These are phyloP conservation scores for Stentor coeruleus DNA, from an alignment of 73 alveolate species.

Conservation along the genomic window DNA sequence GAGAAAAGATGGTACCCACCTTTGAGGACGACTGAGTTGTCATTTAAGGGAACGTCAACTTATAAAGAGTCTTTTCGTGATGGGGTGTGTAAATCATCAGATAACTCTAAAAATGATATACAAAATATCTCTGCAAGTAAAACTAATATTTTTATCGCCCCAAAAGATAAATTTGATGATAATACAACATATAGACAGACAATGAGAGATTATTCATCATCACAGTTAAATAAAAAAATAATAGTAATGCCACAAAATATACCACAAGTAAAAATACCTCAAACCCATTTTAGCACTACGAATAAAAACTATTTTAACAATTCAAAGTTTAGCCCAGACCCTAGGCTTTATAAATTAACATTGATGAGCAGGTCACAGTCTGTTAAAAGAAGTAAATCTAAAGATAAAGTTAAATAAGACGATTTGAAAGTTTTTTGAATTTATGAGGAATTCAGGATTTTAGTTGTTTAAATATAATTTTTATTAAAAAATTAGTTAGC, in stretches of 20 bases:
- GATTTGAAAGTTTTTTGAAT: no score
- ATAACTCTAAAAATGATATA: background rate
- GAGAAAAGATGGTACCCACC: constrained; percentile 21
- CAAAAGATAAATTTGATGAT: constrained; percentile 5
- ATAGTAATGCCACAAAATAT: background rate
- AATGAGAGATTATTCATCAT: background rate
- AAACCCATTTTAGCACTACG: constrained; percentile 10
- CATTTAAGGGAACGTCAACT: background rate
- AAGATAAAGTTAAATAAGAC: no score
- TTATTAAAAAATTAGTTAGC: no score
- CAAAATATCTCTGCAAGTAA: background rate
- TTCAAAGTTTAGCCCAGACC: background rate
- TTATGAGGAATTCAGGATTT: no score
- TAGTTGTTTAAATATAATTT: no score
- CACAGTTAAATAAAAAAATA: background rate
- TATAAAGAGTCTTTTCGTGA: background rate
- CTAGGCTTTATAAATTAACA: background rate
- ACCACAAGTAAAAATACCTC: background rate
- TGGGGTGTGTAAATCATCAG: background rate
- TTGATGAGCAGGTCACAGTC: background rate
- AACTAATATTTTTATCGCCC: background rate
- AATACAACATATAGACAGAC: background rate
- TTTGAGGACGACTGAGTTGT: background rate
- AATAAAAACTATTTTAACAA: no score
- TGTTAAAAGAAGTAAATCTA: background rate